phyloP scores from a whole-genome alignment of 2,329 filamentous ascomycete genomes.

The Cladosporium sp. region DNA sequence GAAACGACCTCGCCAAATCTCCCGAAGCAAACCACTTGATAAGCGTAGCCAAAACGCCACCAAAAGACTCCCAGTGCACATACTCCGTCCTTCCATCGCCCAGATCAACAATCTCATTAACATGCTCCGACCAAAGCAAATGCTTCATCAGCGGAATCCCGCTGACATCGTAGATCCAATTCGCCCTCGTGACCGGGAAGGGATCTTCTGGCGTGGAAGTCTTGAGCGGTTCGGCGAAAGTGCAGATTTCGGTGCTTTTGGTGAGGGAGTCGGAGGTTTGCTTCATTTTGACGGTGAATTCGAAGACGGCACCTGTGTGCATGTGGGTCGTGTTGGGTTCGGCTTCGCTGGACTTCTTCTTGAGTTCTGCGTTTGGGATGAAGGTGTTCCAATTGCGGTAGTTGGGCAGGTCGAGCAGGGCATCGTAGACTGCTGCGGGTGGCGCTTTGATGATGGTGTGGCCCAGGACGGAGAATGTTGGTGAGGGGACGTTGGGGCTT shows the following conservation, averaged over 20 bases:
- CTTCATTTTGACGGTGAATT: conserved; percentile 46
- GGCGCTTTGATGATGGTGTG: conserved; percentile 43
- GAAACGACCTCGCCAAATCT: conserved; percentile 41
- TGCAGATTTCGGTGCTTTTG: conserved; percentile 38
- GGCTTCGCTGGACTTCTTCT: conserved; percentile 40
- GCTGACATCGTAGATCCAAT: conserved; percentile 36
- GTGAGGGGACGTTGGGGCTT: not conserved
- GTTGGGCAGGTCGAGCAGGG: conserved; percentile 46
- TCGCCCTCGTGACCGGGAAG: conserved; percentile 31
- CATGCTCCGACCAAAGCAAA: conserved; percentile 46
- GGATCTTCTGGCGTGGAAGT: conserved; percentile 25
- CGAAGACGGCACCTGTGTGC: conserved; percentile 46
- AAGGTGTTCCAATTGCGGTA: conserved; percentile 52
- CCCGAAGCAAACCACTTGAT: conserved; percentile 45
- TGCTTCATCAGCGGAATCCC: conserved; percentile 31
- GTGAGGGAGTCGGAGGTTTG: conserved; percentile 25
- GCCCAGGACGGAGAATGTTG: conserved; percentile 34
- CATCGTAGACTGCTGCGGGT: conserved; percentile 45
- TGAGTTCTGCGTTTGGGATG: conserved; percentile 47
- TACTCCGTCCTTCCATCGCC: conserved; percentile 37
- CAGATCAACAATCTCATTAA: conserved; percentile 49
- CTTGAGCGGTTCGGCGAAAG: conserved; percentile 36
- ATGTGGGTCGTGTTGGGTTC: conserved; percentile 26
- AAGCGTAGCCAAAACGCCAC: conserved; percentile 43
- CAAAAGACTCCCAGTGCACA: conserved; percentile 49